phyloP scores from a whole-genome alignment of 768 basidiomycete species.

The Amylocystis lapponica region DNA sequence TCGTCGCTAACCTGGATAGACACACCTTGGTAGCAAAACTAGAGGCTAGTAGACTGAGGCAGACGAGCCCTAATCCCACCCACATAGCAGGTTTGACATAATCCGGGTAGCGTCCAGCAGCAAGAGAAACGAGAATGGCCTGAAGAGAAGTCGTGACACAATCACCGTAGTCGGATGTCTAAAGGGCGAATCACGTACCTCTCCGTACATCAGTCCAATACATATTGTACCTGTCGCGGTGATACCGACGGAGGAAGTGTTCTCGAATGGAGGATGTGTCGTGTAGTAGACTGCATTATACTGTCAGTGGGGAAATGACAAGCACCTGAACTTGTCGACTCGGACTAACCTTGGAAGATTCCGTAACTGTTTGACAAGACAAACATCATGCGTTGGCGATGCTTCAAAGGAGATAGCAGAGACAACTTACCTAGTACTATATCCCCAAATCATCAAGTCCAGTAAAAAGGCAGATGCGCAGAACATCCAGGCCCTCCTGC shows the following conservation, averaged over 20 bases:
- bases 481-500: slow-evolving; percentile 18
- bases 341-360: slow-evolving; percentile 15
- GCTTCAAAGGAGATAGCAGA: no score
- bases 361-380: slow-evolving; percentile 17
- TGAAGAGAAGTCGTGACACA: not conserved
- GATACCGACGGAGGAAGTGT: slow-evolving; percentile 10
- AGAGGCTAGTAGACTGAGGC: slow-evolving; percentile 10
- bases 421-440: slow-evolving; percentile 18
- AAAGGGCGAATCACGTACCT: slow-evolving; percentile 3
- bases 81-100: slow-evolving; percentile 12
- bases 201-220: slow-evolving; percentile 14
- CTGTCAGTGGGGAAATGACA: not conserved
- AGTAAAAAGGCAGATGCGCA: slow-evolving; percentile 15
- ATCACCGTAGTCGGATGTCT: no score
- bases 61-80: slow-evolving; percentile 12
- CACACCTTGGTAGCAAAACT: slow-evolving; percentile 18
- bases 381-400: no score
- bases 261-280: slow-evolving; percentile 16
- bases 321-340: no score
- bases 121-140: slow-evolving; percentile 9
- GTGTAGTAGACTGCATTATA: slow-evolving; percentile 14
- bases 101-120: slow-evolving; percentile 16
- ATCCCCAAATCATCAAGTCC: slow-evolving; percentile 19
- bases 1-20: not conserved
- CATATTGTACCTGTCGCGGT: slow-evolving; percentile 13